phyloP scores from a whole-genome alignment of 78 protist species.

The Dictyostelium firmibasis region DNA sequence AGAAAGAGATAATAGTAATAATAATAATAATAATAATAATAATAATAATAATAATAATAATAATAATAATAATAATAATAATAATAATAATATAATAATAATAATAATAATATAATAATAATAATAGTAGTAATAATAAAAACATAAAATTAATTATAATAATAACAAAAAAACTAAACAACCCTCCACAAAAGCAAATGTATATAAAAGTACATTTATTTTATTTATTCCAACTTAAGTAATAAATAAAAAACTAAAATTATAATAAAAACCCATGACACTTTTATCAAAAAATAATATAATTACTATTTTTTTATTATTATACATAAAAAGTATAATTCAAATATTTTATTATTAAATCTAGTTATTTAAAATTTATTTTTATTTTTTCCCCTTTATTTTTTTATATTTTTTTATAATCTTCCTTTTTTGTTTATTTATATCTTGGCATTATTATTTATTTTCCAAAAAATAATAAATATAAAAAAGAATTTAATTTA shows the following conservation, averaged over 20 bases:
- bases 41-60: background rate
- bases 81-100: background rate
- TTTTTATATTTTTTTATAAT: background rate
- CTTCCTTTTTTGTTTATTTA: background rate
- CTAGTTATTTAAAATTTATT: too few relatives aligned
- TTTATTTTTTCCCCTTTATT: background rate
- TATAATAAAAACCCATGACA: background rate
- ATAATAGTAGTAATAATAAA: background rate
- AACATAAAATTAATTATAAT: background rate
- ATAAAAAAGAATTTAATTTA: background rate
- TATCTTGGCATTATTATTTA: background rate
- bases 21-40: too few relatives aligned
- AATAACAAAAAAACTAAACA: background rate
- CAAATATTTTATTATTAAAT: background rate
- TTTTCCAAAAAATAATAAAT: too few relatives aligned
- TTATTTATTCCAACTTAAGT: background rate
- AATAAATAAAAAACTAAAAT: background rate
- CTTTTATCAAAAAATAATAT: background rate
- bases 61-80: background rate
- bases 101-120: background rate
- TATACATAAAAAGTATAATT: background rate
- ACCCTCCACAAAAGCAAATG: background rate
- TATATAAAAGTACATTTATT: background rate
- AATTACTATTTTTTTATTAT: background rate
- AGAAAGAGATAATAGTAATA: background rate